phyloP scores from a whole-genome alignment of 148 eudicot genomes.

The Amaranthus palmeri region DNA sequence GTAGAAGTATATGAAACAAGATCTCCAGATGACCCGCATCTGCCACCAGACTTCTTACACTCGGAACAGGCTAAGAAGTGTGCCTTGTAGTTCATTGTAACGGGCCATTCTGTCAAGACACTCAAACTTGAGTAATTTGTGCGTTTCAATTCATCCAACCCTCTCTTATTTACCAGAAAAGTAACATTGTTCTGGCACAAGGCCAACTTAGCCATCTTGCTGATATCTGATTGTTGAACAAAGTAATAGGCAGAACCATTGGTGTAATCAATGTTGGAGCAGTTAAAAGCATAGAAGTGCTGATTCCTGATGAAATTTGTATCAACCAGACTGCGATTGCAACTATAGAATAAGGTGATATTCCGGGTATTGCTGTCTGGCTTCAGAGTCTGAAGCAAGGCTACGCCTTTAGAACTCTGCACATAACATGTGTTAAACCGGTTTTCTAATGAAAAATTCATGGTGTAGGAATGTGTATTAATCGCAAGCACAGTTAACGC shows the following conservation, averaged over 20 bases:
- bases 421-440: neutral
- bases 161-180: neutral
- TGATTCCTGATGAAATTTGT: too few species aligned
- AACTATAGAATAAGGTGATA: neutral
- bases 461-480: neutral
- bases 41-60: conserved; percentile 16
- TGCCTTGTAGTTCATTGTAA: neutral
- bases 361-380: neutral
- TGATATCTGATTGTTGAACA: neutral
- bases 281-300: neutral
- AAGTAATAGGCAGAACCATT: neutral
- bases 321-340: neutral
- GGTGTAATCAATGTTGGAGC: neutral
- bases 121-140: neutral
- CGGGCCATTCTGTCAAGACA: neutral
- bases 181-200: neutral
- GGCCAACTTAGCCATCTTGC: neutral
- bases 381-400: neutral
- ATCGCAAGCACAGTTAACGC: neutral
- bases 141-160: neutral
- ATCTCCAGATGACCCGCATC: conserved; percentile 1
- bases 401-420: neutral
- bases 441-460: neutral
- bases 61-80: neutral
- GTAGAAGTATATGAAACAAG: too few species aligned